Evolutionary conservation across 371 early-diverging fungal genomes (phyloP).

Genomic region (Zancudomyces culisetae): DNA sequence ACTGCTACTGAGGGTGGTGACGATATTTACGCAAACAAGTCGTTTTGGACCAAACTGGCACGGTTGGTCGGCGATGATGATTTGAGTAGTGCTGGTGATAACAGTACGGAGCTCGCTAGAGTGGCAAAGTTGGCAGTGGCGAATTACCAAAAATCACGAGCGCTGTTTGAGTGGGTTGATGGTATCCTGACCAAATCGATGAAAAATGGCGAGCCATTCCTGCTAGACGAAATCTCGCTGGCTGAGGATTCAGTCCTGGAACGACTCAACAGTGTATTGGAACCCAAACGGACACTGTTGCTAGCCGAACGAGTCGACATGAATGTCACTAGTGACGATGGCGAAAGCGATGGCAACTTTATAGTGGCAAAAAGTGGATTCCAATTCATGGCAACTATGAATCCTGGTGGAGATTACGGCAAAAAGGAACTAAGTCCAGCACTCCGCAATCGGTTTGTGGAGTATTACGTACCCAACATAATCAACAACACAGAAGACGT

Average conservation of each 20-base stretch:
- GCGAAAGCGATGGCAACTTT: constrained; percentile 3
- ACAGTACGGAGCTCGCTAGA: constrained; percentile 7
- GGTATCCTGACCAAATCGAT: constrained; percentile 91
- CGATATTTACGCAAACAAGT: not conserved
- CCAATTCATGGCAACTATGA: constrained; percentile 99
- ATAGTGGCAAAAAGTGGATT: constrained; percentile 37
- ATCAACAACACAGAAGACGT: constrained; percentile 65
- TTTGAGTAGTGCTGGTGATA: not conserved
- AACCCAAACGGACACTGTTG: constrained; percentile 73
- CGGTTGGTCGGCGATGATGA: not conserved
- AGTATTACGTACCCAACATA: constrained; percentile 92
- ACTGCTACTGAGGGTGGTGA: not conserved
- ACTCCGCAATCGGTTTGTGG: constrained; percentile 97
- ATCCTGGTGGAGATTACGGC: constrained; percentile 99
- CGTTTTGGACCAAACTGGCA: not conserved
- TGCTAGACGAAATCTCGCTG: constrained; percentile 98
- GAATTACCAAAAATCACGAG: constrained; percentile 7
- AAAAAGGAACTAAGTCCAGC: constrained; percentile 99
- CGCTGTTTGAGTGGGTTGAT: constrained; percentile 85
- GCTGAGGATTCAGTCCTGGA: constrained; percentile 99
- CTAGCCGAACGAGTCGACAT: constrained; percentile 74
- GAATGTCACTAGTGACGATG: not conserved
- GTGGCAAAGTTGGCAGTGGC: not conserved
- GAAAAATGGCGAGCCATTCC: constrained; percentile 82
- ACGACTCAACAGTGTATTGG: constrained; percentile 94